Conservation (phyloP, 1,284 basidiomycete genomes). For the Malassezia furfur region DNA sequence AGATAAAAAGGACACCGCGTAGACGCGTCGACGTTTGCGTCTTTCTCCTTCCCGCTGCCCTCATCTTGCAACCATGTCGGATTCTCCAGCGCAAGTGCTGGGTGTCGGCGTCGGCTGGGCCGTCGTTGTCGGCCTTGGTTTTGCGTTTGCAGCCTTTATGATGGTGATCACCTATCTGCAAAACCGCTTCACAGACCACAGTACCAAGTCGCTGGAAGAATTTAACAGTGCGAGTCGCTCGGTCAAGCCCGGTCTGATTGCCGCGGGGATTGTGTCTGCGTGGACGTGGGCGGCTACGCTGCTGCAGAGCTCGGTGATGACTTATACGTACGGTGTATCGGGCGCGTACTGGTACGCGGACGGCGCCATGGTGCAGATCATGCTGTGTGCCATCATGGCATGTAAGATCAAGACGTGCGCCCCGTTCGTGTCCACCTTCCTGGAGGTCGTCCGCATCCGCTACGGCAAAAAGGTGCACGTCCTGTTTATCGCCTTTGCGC, state of each 20-base stretch:
- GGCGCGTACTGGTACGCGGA: constrained; percentile 30
- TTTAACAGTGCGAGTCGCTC: constrained; percentile 40
- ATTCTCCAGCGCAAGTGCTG: constrained; percentile 23
- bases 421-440: constrained; percentile 56
- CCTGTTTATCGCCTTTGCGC: constrained; percentile 66
- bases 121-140: constrained; percentile 40
- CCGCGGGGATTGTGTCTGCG: constrained; percentile 67
- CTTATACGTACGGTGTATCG: constrained; percentile 18
- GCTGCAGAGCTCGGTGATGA: constrained; percentile 57
- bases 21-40: no score
- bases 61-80: background rate
- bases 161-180: constrained; percentile 35
- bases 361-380: constrained; percentile 57
- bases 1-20: no score
- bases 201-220: constrained; percentile 35
- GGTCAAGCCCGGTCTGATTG: constrained; percentile 74
- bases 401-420: constrained; percentile 56
- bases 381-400: constrained; percentile 55
- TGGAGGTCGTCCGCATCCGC: constrained; percentile 60
- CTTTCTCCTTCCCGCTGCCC: no score
- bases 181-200: constrained; percentile 30
- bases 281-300: constrained; percentile 53
- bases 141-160: constrained; percentile 32
- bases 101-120: constrained; percentile 40
- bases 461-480: constrained; percentile 68